These are phyloP conservation scores for Phaffia australis DNA, from an alignment of 768 basidiomycete species.

Conservation along the genomic window DNA sequence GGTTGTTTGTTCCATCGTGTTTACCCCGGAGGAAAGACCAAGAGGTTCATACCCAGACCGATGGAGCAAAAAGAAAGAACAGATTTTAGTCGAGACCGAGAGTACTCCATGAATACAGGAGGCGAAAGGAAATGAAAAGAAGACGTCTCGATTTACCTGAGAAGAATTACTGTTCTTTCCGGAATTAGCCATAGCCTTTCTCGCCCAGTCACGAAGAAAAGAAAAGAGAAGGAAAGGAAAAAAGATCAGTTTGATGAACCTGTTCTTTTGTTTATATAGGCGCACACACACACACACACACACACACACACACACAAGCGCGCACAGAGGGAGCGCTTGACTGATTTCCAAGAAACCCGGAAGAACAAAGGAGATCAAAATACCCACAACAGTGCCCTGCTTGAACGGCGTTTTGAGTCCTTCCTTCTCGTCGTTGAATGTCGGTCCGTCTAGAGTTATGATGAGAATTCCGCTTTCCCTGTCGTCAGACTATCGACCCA, in stretches of 20 bases:
- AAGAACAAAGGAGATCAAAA: too few species aligned
- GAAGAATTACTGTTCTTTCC: constrained; percentile 41
- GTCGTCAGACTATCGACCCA: constrained; percentile 8
- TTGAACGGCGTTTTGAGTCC: constrained; percentile 42
- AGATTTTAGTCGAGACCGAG: too few species aligned
- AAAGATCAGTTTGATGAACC: too few species aligned
- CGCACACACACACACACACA: too few species aligned
- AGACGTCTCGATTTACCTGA: constrained; percentile 24
- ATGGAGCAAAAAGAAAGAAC: neutral
- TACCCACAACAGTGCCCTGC: constrained; percentile 41
- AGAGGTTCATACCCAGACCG: neutral
- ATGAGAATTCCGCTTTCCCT: constrained; percentile 30
- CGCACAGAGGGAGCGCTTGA: too few species aligned
- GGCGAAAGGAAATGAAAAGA: constrained; percentile 27
- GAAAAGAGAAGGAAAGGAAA: too few species aligned
- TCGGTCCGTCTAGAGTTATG: constrained; percentile 42
- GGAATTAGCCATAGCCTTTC: constrained; percentile 45
- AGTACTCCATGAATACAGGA: too few species aligned
- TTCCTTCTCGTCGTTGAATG: constrained; percentile 48
- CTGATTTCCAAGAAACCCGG: too few species aligned
- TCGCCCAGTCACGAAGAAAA: too few species aligned
- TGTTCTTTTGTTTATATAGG: too few species aligned
- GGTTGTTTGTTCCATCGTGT: neutral
- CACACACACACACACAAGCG: too few species aligned
- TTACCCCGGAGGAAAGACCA: too few species aligned